Base-by-base conservation (phyloP, 2,329 filamentous ascomycete genomes). In the Clarireedia hainanense region DNA sequence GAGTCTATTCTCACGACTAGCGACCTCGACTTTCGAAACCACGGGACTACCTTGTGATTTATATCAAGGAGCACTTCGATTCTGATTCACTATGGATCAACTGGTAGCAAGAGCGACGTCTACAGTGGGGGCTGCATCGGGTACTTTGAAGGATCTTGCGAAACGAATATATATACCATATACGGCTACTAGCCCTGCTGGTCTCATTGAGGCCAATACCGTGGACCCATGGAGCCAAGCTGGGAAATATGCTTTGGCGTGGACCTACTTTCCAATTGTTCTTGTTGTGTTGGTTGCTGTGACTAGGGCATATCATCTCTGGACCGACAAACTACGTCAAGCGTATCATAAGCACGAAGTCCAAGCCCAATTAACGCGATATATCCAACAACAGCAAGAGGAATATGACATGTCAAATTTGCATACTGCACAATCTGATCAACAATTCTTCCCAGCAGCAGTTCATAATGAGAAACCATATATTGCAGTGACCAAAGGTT, bases 251-350 rank as follows among this genome's bases (percentile, higher is more conserved):
- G 90, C 80, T 2, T 74, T 89, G 51, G 89, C 86, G 56, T 96
- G 90, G 84, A 89, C 92, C 14, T 96, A 95, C 71, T 95, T 96
- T 66, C 84, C 87, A 52, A 71, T 95, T 49, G 82, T 85, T 50
- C 71, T 96, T 58, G 78, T 91, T 61, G 78, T 80, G 27, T 65
- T 82, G 53, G 84, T 91, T 4, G 74, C 87, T 10, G 66, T 86
- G 10, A 76, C 92, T 68, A 84, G 90, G 62, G 78, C 88, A 68
- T 96, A 91, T 77, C 88, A 96, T 71, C 85, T 87, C 63, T 96
- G 90, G 86, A 90, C 91, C 64, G 91, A 96, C 75, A 95, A 94
- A 74, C 89, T 95, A 62, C 83, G 91, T 63, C 88, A 91, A 63
- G 91, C 90, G 60, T 82, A 94, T 58, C 89, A 94, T 74, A 92